Evolutionary conservation across 495 filamentous ascomycete genomes (phyloP), one percentile per base, ranked within the genome.

Genomic region (Elasticomyces elasticus): DNA sequence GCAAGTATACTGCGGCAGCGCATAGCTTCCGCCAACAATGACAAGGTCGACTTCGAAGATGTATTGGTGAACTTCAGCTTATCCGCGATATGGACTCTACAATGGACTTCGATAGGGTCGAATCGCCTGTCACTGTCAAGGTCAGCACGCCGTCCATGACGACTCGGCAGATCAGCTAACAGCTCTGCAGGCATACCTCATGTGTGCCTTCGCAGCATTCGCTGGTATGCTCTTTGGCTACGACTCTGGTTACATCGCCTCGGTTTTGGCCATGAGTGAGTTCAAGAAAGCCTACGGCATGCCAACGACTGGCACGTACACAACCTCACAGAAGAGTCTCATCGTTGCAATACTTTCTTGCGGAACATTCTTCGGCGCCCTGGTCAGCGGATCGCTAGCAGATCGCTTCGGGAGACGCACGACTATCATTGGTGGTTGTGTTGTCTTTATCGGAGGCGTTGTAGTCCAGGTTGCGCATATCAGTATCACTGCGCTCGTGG

Each of bases 361-460:
- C 60, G 84, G 84, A 62, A 87, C 84, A 53, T 87, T 88, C 76
- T 82, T 86, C 57, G 84, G 84, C 58, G 82, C 84, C 52, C 64
- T 88, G 51, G 74, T 85, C 44, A 82, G 80, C 25, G 83, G 82
- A 70, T 79, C 84, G 58, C 54, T 86, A 31, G 83, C 84, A 51
- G 84, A 88, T 60, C 75, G 69, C 67, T 73, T 81, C 42, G 84
- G 84, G 59, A 81, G 84, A 65, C 79, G 81, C 31, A 76, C 71
- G 40, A 86, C 83, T 27, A 76, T 88, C 66, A 82, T 88, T 55
- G 26, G 67, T 12, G 83, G 83, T 38, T 86, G 83, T 60, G 19
- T 62, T 3, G 69, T 87, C 64, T 88, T 84, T 74, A 72, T 76
- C 19, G 43, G 82, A 45, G 84, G 84, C 68, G 75, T 79, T 51